Percentiles rank a stretch among this genome's conserved stretches.
These are phyloP conservation scores for Metschnikowia orientalis DNA, from an alignment of 805 yeast species.

Conservation along the genomic window DNA sequence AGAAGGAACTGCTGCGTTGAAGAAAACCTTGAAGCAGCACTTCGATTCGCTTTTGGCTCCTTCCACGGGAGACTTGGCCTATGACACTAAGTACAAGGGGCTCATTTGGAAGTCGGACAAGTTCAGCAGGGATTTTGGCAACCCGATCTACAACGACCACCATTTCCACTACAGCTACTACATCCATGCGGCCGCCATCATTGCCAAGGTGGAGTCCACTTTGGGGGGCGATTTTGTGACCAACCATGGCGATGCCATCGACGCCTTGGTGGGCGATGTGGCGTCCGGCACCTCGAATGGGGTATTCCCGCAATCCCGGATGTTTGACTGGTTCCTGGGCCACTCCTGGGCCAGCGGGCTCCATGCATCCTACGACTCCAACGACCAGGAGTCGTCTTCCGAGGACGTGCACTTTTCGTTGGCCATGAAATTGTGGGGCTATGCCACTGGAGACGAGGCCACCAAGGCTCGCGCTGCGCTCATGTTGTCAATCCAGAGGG, in stretches of 20 bases:
- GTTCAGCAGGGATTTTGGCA: constrained; percentile 65
- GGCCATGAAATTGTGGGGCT: constrained; percentile 64
- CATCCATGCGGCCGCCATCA: constrained; percentile 65
- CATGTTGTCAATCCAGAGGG: constrained; percentile 55
- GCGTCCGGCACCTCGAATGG: constrained; percentile 57
- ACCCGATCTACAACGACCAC: constrained; percentile 68
- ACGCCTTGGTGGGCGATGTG: constrained; percentile 50
- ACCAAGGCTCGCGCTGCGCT: constrained; percentile 54
- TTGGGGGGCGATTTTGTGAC: constrained; percentile 54
- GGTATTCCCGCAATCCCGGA: constrained; percentile 61
- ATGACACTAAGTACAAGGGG: constrained; percentile 79
- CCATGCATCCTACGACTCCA: constrained; percentile 67
- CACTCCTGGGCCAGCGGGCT: constrained; percentile 79
- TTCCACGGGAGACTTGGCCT: constrained; percentile 67
- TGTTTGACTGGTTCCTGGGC: constrained; percentile 73
- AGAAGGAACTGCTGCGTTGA: constrained; percentile 42
- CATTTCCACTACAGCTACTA: constrained; percentile 77
- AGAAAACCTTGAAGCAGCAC: no score
- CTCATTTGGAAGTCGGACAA: constrained; percentile 68
- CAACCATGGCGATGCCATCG: constrained; percentile 28
- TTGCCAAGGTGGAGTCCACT: no score
- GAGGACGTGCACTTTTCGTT: constrained; percentile 72
- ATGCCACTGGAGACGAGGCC: constrained; percentile 46
- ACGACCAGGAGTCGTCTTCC: constrained; percentile 69
- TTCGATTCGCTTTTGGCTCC: constrained; percentile 56